Percentiles rank a stretch among this genome's conserved stretches.
Evolutionary conservation across 306 rosid genomes (phyloP).

Genomic region (Datisca glomerata): DNA sequence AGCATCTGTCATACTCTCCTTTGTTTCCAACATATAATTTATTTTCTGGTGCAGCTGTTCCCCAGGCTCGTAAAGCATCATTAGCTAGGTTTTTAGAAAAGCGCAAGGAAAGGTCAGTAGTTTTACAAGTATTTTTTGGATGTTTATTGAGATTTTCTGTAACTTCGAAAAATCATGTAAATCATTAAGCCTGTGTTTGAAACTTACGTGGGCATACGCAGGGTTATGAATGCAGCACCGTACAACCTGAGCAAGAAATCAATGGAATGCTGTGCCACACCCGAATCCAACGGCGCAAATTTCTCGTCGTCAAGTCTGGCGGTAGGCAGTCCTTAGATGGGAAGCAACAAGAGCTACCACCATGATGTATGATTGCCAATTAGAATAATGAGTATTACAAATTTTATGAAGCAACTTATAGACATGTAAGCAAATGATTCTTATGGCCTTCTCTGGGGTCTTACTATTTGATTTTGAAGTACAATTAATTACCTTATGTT

Average conservation of each 20-base stretch:
- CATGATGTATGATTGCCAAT: conserved; percentile 8
- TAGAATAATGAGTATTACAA: conserved; percentile 14
- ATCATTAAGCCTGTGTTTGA: background rate
- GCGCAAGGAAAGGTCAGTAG: conserved; percentile 82
- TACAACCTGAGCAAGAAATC: conserved; percentile 47
- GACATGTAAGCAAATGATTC: conserved; percentile 19
- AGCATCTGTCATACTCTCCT: no score
- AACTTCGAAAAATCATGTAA: background rate
- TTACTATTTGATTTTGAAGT: no score
- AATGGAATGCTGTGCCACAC: conserved; percentile 25
- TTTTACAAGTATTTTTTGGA: background rate
- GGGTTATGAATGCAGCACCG: conserved; percentile 75
- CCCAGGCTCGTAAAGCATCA: conserved; percentile 95
- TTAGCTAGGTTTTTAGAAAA: conserved; percentile 86
- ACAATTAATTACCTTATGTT: no score
- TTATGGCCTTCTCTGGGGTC: no score
- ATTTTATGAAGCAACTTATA: conserved; percentile 24
- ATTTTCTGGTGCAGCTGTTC: conserved; percentile 41
- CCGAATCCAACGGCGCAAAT: conserved; percentile 43
- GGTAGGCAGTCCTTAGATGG: conserved; percentile 6
- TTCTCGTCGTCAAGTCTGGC: conserved; percentile 20
- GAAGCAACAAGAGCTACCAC: conserved; percentile 20
- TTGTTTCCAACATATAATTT: no score
- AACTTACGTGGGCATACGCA: conserved; percentile 19
- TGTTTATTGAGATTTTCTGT: background rate